Evolutionary conservation across 2,329 filamentous ascomycete genomes (phyloP), one percentile per base, ranked within the genome.

Genomic region (Exophiala xenobiotica): DNA sequence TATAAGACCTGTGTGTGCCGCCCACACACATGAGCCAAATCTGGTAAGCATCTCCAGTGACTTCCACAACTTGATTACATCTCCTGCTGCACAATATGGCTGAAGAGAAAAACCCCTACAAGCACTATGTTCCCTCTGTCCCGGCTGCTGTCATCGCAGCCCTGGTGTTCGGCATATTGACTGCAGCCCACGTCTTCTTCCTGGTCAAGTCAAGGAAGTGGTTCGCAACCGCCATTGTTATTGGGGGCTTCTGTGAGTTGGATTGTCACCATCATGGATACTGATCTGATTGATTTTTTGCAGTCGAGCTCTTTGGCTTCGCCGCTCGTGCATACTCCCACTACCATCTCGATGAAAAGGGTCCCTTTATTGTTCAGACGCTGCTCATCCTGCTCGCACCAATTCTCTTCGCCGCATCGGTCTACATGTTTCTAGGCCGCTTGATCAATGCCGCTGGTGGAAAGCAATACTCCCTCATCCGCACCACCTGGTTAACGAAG

Each of bases 351-450:
- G 38, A 37, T 42, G 27, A 38, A 18, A 19, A 23, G 27, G 38
- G 24, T 14, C 38, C 46, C n/a, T 55, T 66, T 1, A 68, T 65
- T 6, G 46, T 63, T 2, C 68, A 68, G 5, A 68, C 68, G 3
- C 58, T 78, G 5, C 60, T 78, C 4, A 69, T 78, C 23, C 62
- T 78, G 1, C 63, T 76, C 3, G 69, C 72, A 1, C 69, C 68
- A 2, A 60, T 74, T 0, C 67, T 73, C 69, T 68, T 76, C 6
- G 76, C 75, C 47, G 73, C 73, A 2, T 76, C 72, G 46, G 67
- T 68, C 14, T 76, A 75, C 60, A 74, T 76, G 70, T 64, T 70
- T 5, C 64, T 77, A 6, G 73, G 67, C 5, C 68, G 73, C 2
- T 71, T 76, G 69, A 68, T 74, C 20, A 60, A 73, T 58, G 31